Conservation (phyloP, 306 rosid genomes). For the Vachellia pachyceras region DNA sequence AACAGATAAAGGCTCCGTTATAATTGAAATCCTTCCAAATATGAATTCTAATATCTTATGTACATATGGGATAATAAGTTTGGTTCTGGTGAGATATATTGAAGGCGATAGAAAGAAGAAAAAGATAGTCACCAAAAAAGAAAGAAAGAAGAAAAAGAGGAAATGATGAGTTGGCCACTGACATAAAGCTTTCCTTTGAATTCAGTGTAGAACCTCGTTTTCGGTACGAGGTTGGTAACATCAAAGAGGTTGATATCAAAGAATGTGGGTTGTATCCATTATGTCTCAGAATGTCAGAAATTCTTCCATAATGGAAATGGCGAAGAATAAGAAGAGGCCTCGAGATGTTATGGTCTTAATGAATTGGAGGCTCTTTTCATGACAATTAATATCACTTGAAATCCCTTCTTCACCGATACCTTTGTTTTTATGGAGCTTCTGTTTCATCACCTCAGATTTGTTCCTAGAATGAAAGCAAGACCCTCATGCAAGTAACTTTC, state of each 20-base stretch:
- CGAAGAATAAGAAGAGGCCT: background rate
- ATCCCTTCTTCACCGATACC: background rate
- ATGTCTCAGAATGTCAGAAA: background rate
- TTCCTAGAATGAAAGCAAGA: background rate
- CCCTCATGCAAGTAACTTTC: background rate
- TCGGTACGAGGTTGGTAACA: background rate
- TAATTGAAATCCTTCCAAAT: background rate
- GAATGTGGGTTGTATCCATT: slow-evolving; percentile 1
- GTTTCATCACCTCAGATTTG: background rate
- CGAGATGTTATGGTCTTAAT: background rate
- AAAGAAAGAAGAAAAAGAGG: background rate
- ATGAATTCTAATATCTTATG: background rate
- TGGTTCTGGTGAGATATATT: background rate
- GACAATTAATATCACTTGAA: background rate
- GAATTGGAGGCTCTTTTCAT: background rate
- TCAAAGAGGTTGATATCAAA: background rate
- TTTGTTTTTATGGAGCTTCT: background rate
- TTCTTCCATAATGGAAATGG: background rate
- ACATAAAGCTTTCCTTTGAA: background rate
- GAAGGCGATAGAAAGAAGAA: background rate
- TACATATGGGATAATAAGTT: background rate
- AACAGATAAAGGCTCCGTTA: background rate
- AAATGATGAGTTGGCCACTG: background rate
- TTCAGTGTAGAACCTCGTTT: background rate
- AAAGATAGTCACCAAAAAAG: too few species aligned